Evolutionary conservation across 2,329 filamentous ascomycete species (phyloP), one percentile per base, ranked within the genome.

Genomic region (Diplodia sapinea): DNA sequence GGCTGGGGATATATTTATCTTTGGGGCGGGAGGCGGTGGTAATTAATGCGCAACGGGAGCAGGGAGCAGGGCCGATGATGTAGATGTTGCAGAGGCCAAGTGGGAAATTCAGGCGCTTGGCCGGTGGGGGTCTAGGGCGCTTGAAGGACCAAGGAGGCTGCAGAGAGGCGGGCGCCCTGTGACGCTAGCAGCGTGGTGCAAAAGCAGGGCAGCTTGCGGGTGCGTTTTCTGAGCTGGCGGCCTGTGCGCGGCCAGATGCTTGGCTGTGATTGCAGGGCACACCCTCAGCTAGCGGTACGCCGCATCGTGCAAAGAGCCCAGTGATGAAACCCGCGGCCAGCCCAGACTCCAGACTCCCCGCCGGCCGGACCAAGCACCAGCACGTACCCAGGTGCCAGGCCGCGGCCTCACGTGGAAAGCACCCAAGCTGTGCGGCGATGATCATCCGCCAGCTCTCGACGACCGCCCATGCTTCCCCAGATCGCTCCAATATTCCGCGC

Each of bases 21-120:
- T 9, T 63, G 59, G 59, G 59, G 43, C 43, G 47, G 15, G 38
- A 38, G 43, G 59, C 47, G 36, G 59, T 63, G 43, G 59, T 51
- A 63, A 63, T 63, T 38, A 63, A 63, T 63, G 47, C 59, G 59
- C 59, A 63, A 63, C 59, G 29, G 29, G 40, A 49, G 59, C 59
- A 63, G 59, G 59, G 59, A 63, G 59, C 59, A 63, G 47, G 59
- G 43, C 47, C 59, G 59, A 63, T 63, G 59, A 63, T 63, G 59
- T 63, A 49, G 59, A 29, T 63, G 59, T 51, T 63, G 59, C 59
- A 51, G 43, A 20, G 59, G 59, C 59, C 59, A 62, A 17, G 59
- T 51, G 47, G 59, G 59, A 63, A 63, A 63, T 63, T 63, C 59
- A 51, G 59, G 59, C 59, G 59, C 59, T 63, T 63, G 59, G 59